Evolutionary conservation across 2,329 filamentous ascomycete species (phyloP).

Genomic region (Scedosporium dehoogii): DNA sequence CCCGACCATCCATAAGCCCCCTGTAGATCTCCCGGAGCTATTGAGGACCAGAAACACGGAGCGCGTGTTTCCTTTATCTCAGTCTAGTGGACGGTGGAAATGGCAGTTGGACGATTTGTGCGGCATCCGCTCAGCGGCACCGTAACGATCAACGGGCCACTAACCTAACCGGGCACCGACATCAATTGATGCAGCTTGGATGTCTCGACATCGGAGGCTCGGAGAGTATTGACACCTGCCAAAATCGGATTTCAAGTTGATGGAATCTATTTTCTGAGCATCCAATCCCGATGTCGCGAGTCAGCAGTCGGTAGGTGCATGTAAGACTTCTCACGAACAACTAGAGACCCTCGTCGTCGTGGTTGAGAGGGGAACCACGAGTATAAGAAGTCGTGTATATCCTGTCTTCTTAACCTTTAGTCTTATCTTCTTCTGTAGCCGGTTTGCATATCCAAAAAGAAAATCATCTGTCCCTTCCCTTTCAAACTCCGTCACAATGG

Average conservation of each 20-base stretch:
- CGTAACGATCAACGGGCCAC: not conserved
- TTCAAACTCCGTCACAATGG: slow-evolving; percentile 6
- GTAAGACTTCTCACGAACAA: too few species aligned
- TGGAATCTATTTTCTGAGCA: not conserved
- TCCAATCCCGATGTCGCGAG: not conserved
- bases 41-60: not conserved
- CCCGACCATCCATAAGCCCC: not conserved
- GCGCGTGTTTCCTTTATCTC: not conserved
- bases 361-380: not conserved
- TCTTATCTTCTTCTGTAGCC: not conserved
- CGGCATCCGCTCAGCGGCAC: not conserved
- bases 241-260: not conserved
- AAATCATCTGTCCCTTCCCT: not conserved
- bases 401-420: not conserved
- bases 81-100: not conserved
- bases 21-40: not conserved
- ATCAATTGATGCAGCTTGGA: not conserved
- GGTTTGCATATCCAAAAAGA: not conserved
- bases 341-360: too few species aligned
- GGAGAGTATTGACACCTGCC: not conserved
- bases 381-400: not conserved
- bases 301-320: too few species aligned
- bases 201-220: not conserved
- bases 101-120: not conserved
- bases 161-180: not conserved